Evolutionary conservation across 1,139 yeast species (phyloP), one percentile per base, ranked within the genome.

Genomic region (Hyphopichia wangnamkhiaoensis): DNA sequence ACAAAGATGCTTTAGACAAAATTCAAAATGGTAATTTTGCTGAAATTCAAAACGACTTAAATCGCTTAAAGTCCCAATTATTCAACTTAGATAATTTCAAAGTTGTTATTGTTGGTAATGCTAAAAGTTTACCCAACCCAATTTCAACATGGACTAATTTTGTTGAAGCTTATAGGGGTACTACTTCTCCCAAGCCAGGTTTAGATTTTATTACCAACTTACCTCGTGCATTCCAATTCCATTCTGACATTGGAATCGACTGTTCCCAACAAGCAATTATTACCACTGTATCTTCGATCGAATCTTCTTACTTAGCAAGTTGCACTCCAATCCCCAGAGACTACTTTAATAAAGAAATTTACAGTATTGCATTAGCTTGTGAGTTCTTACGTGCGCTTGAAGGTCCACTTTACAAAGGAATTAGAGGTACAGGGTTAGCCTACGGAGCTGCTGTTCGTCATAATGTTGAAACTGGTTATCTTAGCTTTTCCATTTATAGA

Each of bases 331-430:
- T 86, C 12, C 89, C 94, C 1, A 68, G 77, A 9, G 80, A 81
- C 46, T 88, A 83, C 53, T 60, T 72, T 21, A 74, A 84, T 41
- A 75, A 76, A 13, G 97, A 91, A 52, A 69, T 82, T 30, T 82
- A 86, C 38, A 82, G 83, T 20, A 74, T 93, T 34, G 76, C 84
- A 0, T 72, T 93, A 16, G 89, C 93, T 6, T 74, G 85, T 9
- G 91, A 86, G 42, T 86, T 83, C 54, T 69, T 94, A 44, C 84
- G 84, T 49, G 86, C 91, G 21, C 89, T 89, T 18, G 99, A 94
- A 61, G 99, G 99, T 1, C 98, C 98, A 28, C 84, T 93, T 49
- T 93, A 98, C 98, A 79, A 90, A 55, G 96, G 94, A 37, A 87
- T 94, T 30, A 79, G 99, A 63, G 99, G 99, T 29, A 79, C 91